Conservation (phyloP, 805 yeast genomes). For the Lipomyces sp. region DNA sequence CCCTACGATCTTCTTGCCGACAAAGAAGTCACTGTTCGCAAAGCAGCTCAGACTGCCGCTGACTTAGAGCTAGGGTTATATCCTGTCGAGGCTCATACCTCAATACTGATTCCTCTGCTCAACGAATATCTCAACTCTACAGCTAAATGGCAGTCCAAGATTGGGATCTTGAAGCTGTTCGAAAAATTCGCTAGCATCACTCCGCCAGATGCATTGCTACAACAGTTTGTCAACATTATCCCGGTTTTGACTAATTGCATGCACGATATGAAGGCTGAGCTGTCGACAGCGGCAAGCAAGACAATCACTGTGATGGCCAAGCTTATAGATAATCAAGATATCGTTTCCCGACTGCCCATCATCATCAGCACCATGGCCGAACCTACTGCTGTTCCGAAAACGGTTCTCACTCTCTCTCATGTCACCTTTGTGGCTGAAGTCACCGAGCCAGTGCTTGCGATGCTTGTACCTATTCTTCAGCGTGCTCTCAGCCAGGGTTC, state of each 20-base stretch:
- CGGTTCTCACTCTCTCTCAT: slow-evolving; percentile 85
- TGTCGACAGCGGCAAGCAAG: slow-evolving; percentile 80
- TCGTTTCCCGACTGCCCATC: slow-evolving; percentile 79
- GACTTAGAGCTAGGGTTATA: slow-evolving; percentile 71
- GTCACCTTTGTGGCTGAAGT: slow-evolving; percentile 99
- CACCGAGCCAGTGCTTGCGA: slow-evolving; percentile 90
- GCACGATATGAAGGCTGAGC: slow-evolving; percentile 95
- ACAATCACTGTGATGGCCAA: slow-evolving; percentile 73
- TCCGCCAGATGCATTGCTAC: slow-evolving; percentile 83
- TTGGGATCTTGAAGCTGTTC: slow-evolving; percentile 59
- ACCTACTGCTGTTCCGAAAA: slow-evolving; percentile 84
- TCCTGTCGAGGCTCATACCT: slow-evolving; percentile 77
- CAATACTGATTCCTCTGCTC: slow-evolving; percentile 67
- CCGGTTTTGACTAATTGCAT: slow-evolving; percentile 88
- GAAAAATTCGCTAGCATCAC: slow-evolving; percentile 78
- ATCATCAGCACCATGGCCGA: slow-evolving; percentile 89
- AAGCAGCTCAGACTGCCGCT: slow-evolving; percentile 81
- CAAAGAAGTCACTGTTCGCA: slow-evolving; percentile 82
- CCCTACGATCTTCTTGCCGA: slow-evolving; percentile 80
- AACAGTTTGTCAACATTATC: slow-evolving; percentile 74
- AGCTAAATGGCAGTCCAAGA: slow-evolving; percentile 91
- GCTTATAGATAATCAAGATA: slow-evolving; percentile 89
- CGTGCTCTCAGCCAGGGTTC: slow-evolving; percentile 76
- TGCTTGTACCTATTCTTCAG: slow-evolving; percentile 88
- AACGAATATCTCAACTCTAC: slow-evolving; percentile 71